Evolutionary conservation across 2,329 filamentous ascomycete species (phyloP).

Genomic region (Colletotrichum siamense): DNA sequence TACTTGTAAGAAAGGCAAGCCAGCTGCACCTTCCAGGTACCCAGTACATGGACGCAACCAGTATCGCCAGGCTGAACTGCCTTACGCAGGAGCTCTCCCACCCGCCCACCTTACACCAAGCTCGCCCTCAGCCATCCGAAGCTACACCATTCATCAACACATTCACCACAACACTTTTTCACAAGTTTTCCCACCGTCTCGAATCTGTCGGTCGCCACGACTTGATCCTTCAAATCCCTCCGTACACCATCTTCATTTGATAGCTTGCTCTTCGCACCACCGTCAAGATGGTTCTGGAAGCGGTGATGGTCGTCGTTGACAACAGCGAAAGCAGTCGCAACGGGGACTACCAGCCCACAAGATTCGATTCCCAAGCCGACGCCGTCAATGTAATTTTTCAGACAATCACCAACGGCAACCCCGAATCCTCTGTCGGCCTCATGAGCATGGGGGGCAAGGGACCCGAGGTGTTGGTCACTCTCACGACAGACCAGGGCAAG

Average conservation of each 20-base stretch:
- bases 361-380: constrained; percentile 96
- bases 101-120: constrained; percentile 27
- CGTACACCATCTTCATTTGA: background rate
- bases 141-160: constrained; percentile 15
- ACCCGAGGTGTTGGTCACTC: constrained; percentile 95
- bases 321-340: constrained; percentile 99
- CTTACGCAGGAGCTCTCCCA: constrained; percentile 39
- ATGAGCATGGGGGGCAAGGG: constrained; percentile 99
- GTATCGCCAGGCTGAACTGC: constrained; percentile 49
- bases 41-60: constrained; percentile 10
- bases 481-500: constrained; percentile 96
- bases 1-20: background rate
- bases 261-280: constrained; percentile 26
- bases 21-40: background rate
- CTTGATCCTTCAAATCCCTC: background rate
- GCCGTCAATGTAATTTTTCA: constrained; percentile 95
- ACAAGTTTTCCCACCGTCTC: background rate
- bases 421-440: constrained; percentile 94
- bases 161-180: background rate
- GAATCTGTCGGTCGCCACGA: background rate
- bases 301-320: constrained; percentile 99
- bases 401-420: constrained; percentile 92
- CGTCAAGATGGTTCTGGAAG: constrained; percentile 94
- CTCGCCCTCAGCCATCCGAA: constrained; percentile 25
- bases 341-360: constrained; percentile 88